These are phyloP conservation scores for Anthracocystis walkeri DNA, from an alignment of 1,284 basidiomycete species.

Conservation along the genomic window DNA sequence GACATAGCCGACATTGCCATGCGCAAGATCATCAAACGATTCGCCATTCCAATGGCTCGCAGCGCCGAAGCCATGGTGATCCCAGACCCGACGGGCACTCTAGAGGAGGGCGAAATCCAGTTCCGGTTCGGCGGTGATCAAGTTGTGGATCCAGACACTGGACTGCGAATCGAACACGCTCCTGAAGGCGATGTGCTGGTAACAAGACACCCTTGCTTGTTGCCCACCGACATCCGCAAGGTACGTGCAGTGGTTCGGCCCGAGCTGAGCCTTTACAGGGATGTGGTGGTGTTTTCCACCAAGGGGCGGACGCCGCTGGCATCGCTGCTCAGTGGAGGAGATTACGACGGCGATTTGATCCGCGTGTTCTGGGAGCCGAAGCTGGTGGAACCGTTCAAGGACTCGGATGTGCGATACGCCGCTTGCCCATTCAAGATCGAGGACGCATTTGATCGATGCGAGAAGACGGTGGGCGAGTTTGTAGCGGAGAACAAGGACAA, in stretches of 20 bases:
- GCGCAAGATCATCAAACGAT: slow-evolving; percentile 27
- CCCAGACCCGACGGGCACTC: slow-evolving; percentile 42
- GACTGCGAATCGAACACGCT: slow-evolving; percentile 18
- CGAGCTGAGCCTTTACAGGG: slow-evolving; percentile 43
- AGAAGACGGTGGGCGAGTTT: slow-evolving; percentile 30
- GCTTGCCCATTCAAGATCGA: slow-evolving; percentile 51
- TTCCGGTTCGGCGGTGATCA: slow-evolving; percentile 49
- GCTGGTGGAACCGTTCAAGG: slow-evolving; percentile 45
- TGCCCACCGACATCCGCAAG: slow-evolving; percentile 64
- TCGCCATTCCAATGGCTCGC: slow-evolving; percentile 35
- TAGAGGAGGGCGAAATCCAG: slow-evolving; percentile 61
- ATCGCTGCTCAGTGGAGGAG: slow-evolving; percentile 61
- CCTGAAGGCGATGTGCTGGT: slow-evolving; percentile 59
- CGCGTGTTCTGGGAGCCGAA: slow-evolving; percentile 52
- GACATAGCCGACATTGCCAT: slow-evolving; percentile 33
- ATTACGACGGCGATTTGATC: slow-evolving; percentile 65
- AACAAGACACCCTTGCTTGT: slow-evolving; percentile 58
- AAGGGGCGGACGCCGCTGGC: slow-evolving; percentile 54
- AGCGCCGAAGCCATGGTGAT: slow-evolving; percentile 45
- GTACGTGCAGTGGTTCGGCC: slow-evolving; percentile 50
- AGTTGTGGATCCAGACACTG: slow-evolving; percentile 43
- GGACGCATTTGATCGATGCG: slow-evolving; percentile 52
- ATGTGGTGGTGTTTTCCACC: slow-evolving; percentile 63
- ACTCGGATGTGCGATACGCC: slow-evolving; percentile 48
- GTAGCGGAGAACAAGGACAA: slow-evolving; percentile 31